These are phyloP conservation scores for Rhodosporidiobolus sp. DNA, from an alignment of 768 basidiomycete genomes.

Conservation along the genomic window DNA sequence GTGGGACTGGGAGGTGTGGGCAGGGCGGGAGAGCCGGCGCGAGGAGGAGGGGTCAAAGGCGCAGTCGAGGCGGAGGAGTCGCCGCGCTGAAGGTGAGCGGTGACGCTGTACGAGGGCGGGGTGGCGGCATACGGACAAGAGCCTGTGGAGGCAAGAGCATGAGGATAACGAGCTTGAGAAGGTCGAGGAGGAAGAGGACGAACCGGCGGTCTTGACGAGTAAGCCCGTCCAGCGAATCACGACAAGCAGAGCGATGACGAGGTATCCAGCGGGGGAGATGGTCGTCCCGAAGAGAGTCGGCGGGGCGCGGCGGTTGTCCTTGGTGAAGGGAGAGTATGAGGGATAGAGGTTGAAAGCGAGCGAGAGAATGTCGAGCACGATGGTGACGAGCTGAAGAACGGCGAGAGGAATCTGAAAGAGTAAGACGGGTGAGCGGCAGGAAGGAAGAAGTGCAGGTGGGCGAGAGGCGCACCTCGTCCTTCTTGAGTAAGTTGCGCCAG, in stretches of 20 bases:
- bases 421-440: neutral
- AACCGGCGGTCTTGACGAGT: neutral
- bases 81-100: too few relatives aligned
- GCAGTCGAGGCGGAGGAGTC: too few relatives aligned
- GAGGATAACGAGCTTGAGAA: neutral
- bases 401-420: neutral
- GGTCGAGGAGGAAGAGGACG: neutral
- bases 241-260: neutral
- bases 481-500: too few relatives aligned
- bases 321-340: neutral
- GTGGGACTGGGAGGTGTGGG: too few relatives aligned
- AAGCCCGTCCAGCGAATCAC: neutral
- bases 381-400: neutral
- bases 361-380: conserved; percentile 14
- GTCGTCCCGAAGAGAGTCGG: conserved; percentile 21
- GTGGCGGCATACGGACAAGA: neutral
- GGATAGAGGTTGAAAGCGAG: neutral
- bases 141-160: neutral
- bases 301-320: neutral
- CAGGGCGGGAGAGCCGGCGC: too few relatives aligned
- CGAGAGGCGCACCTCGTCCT: neutral
- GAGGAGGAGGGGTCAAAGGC: too few relatives aligned
- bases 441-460: too few relatives aligned
- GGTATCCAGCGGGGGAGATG: neutral
- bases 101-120: too few relatives aligned